Percentiles rank a stretch among this genome's conserved stretches.
These are phyloP conservation scores for Colletotrichum falcatum DNA, from an alignment of 2,329 filamentous ascomycete genomes.

Conservation along the genomic window DNA sequence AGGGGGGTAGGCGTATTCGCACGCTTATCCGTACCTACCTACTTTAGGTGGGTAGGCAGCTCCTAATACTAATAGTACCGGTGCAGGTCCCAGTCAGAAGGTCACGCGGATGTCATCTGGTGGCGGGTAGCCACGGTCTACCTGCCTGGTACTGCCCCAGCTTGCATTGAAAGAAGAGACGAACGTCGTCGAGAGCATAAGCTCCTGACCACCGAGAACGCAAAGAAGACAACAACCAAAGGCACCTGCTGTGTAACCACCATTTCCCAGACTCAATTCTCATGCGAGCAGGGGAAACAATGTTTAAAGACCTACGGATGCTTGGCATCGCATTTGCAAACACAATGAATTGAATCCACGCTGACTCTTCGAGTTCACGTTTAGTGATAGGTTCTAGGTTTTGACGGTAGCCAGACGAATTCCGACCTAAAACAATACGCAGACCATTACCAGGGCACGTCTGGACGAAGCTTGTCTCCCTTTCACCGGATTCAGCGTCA, in stretches of 20 bases:
- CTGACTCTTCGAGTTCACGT: no score
- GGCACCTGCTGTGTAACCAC: conserved; percentile 1
- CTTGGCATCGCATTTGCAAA: not conserved
- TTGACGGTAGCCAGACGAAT: not conserved
- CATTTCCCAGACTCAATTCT: not conserved
- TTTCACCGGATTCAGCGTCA: not conserved
- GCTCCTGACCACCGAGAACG: not conserved
- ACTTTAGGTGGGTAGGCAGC: no score
- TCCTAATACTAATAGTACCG: no score
- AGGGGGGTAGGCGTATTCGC: conserved; percentile 21
- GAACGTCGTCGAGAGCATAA: conserved; percentile 33
- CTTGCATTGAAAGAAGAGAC: conserved; percentile 22
- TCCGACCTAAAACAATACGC: not conserved
- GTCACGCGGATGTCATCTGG: conserved; percentile 29
- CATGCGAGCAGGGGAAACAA: no score
- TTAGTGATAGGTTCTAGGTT: not conserved
- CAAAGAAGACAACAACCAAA: not conserved
- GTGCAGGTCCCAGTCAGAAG: conserved; percentile 22
- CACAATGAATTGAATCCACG: not conserved
- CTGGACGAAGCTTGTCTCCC: not conserved
- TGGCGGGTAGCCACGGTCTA: no score
- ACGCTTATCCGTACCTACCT: not conserved
- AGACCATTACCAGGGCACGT: not conserved
- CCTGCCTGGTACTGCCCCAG: not conserved
- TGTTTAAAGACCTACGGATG: no score